Percentiles rank a stretch among this genome's conserved stretches.
These are phyloP conservation scores for Kazachstania bromeliacearum DNA, from an alignment of 805 yeast species.

Conservation along the genomic window DNA sequence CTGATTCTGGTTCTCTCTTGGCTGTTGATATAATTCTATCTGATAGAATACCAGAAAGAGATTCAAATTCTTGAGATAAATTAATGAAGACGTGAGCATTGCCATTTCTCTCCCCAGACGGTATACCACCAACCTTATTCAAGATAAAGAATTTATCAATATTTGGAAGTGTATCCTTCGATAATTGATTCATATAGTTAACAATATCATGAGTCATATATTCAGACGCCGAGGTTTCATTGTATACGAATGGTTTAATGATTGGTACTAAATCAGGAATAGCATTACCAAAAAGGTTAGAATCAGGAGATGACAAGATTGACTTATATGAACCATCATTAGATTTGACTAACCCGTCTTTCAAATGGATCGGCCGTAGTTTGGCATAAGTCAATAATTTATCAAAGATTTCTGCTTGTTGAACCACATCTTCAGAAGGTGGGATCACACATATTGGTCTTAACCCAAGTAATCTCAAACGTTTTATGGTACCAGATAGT, in stretches of 20 bases:
- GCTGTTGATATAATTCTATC: conserved; percentile 6
- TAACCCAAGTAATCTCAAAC: conserved; percentile 42
- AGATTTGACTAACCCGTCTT: conserved; percentile 15
- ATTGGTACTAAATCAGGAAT: conserved; percentile 33
- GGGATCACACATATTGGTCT: conserved; percentile 62
- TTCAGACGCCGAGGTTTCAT: conserved; percentile 38
- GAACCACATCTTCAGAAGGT: conserved; percentile 12
- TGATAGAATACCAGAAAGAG: conserved; percentile 7
- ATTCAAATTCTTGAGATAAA: conserved; percentile 59
- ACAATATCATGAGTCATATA: conserved; percentile 34
- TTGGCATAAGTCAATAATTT: conserved; percentile 14
- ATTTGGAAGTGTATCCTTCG: conserved; percentile 29
- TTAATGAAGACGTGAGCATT: conserved; percentile 85
- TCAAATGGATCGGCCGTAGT: conserved; percentile 19
- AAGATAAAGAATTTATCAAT: conserved; percentile 77
- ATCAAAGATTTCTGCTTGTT: conserved; percentile 21
- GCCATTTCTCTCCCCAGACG: conserved; percentile 70
- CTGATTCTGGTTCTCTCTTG: conserved; percentile 11
- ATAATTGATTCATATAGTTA: conserved; percentile 25
- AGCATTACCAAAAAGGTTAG: conserved; percentile 6
- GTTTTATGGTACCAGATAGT: conserved; percentile 19
- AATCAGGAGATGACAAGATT: conserved; percentile 10
- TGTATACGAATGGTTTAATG: conserved; percentile 58
- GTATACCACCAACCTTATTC: conserved; percentile 84
- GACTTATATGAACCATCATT: conserved; percentile 13